Evolutionary conservation across 2,329 filamentous ascomycete species (phyloP), one percentile per base, ranked within the genome.

Genomic region (Paecilomyces formosus): DNA sequence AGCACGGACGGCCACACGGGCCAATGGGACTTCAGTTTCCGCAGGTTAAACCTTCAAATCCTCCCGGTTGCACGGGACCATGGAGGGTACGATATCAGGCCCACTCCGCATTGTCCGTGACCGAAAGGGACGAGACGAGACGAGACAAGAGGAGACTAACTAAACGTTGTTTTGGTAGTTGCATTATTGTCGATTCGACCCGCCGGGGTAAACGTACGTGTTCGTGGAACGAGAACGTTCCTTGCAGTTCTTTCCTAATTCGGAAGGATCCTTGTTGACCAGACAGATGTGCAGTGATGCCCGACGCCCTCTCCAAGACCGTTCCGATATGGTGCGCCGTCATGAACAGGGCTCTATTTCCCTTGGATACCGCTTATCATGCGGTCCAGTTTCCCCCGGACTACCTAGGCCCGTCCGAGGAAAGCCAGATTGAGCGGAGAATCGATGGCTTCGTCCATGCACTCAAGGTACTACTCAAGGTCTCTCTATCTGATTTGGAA

Each of bases 1-100:
- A 96, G 90, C 75, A 99, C 94, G 1, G 94, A 99, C 76, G 94
- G 94, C 0, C 94, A 99, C 72, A 86, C 87, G 56, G 87, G 90
- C 8, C 87, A 95, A 68, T 99, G 94, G 94, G 84, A 87, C 61
- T 96, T 97, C 70, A 96, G 90, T 74, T 83, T 88, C 22, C 79
- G 94, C 62, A 81, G 94, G 63, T 75, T 97, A 68, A 99, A 99
- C 70, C 70, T 96, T 66, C 89, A 96, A 63, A 71, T 97, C 15
- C 72, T 97, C 55, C 81, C 86, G 33, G 68, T 92, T 49, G 81
- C 93, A 57, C 85, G 82, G 61, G 68, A 77, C 58, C 70, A 84
- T 73, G 85, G 89, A 66, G 92, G 92, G 82, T 90, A 74, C 58
- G 79, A 70, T 58, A 55, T 56, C 18, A 26, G 28, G 35, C 60